Conservation (phyloP, 2,329 filamentous ascomycete genomes). For the Fusarium solani-melongenae region DNA sequence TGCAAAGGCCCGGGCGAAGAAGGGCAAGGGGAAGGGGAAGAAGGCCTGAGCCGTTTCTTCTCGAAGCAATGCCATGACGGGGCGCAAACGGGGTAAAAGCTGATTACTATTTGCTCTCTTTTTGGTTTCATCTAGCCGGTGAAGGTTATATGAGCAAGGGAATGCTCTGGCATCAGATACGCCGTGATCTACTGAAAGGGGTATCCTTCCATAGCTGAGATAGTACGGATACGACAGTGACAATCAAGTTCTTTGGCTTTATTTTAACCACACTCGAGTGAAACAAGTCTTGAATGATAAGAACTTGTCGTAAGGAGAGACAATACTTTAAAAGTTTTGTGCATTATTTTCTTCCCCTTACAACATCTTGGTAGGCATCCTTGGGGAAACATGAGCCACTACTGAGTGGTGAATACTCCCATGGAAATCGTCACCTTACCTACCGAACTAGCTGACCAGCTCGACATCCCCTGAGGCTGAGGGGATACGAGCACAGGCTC, state of each 20-base stretch:
- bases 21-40: neutral
- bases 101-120: neutral
- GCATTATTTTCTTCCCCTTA: neutral
- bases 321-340: neutral
- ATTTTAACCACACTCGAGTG: neutral
- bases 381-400: neutral
- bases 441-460: neutral
- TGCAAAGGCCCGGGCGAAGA: neutral
- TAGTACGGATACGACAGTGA: neutral
- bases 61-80: rapidly evolving
- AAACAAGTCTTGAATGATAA: neutral
- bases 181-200: neutral
- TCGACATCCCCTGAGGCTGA: neutral
- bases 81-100: neutral
- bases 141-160: neutral
- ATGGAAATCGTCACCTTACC: neutral
- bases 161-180: neutral
- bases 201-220: neutral
- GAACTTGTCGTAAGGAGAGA: neutral
- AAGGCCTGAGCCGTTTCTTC: neutral
- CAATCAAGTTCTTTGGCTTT: neutral
- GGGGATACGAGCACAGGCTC: neutral
- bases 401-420: neutral
- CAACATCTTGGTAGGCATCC: neutral
- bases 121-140: neutral